Evolutionary conservation across 1,284 basidiomycete species (phyloP), one percentile per base, ranked within the genome.

Genomic region (Heliocybe sulcata): DNA sequence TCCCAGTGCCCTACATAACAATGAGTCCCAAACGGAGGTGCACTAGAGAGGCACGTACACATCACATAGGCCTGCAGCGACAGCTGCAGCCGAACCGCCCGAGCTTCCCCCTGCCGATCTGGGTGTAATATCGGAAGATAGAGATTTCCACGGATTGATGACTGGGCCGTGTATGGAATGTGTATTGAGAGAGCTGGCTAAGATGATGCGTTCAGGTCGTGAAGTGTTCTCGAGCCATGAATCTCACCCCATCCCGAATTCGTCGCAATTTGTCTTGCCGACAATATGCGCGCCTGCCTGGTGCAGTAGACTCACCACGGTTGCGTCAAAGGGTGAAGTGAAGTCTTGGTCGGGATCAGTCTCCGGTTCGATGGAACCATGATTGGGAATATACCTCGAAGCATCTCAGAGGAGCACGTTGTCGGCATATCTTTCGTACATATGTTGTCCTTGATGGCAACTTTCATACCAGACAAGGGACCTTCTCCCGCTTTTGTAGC

Each of bases 241-340:
- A 51, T 68, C 76, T 19, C 58, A 94, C 87, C 96, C 96, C 96
- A 99, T 99, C 0, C 95, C 95, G 70, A 99, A 99, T 69, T 98
- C 96, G 67, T 99, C 96, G 70, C 94, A 94, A 66, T 98, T 98
- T 0, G 94, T 89, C 71, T 96, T 96, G 1, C 93, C 94, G 0
- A 87, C 65, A 12, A 98, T 80, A 9, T 79, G 68, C 0, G 88
- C 93, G 1, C 93, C 94, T 0, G 80, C 77, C 0, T 72, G 59
- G 1, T 77, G 72, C 0, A 99, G 71, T 1, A 84, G 69, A 1
- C 71, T 59, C 0, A 98, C 91, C 3, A 90, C 90, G 0, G 93
- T 94, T 49, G 96, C 94, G 66, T 94, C 90, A 64, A 90, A 94
- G 0, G 93, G 92, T 0, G 95, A 83, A 0, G 64, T 67, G 63